Conservation (phyloP, 164 flowering plant species). For the Litsea cubeba region DNA sequence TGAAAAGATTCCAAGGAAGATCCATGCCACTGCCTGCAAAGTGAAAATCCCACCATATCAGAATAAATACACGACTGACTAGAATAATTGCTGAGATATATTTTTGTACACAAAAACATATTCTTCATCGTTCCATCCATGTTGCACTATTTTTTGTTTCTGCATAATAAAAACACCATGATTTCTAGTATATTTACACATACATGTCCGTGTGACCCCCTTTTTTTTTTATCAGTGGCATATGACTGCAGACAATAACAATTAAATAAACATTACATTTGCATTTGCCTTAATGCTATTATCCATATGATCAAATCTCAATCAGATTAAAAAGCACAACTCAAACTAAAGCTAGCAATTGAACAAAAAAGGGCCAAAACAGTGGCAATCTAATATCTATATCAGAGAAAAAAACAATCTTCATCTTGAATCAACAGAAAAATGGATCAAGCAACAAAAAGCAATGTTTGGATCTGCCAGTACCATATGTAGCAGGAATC, state of each 20-base stretch:
- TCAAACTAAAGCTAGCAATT: not conserved
- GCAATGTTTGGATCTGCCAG: not conserved
- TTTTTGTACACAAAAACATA: not conserved
- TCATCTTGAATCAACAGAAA: no score
- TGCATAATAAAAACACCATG: not conserved
- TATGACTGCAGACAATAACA: no score
- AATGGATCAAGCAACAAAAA: not conserved
- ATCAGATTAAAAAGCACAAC: not conserved
- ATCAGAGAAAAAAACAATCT: not conserved
- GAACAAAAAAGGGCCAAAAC: no score
- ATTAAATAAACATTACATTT: not conserved
- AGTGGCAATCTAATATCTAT: not conserved
- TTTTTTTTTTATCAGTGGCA: not conserved
- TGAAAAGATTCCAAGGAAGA: slow-evolving; percentile 79
- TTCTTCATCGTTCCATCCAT: not conserved
- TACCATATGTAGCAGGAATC: not conserved
- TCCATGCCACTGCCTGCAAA: slow-evolving; percentile 82
- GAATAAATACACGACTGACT: not conserved
- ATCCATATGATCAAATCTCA: not conserved
- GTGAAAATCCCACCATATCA: not conserved
- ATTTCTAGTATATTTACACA: not conserved
- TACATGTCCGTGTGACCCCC: not conserved
- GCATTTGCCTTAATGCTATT: not conserved
- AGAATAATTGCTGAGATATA: not conserved
- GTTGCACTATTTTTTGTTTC: not conserved